Evolutionary conservation across 192 early-diverging fungal genomes (phyloP), one percentile per base, ranked within the genome.

Genomic region (Rhizophlyctis rosea): DNA sequence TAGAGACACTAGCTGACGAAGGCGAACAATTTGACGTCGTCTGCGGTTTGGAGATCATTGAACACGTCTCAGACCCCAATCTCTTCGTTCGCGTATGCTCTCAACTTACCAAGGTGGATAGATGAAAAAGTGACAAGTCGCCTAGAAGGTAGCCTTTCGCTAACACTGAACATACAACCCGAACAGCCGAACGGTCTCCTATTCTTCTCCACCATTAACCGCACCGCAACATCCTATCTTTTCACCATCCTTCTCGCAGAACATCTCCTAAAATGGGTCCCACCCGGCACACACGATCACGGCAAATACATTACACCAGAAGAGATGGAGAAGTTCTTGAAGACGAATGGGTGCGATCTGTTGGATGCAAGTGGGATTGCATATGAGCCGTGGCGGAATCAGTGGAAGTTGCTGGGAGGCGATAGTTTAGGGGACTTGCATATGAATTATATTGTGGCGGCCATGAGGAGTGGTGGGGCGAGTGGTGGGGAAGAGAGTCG

Each of bases 191-290:
- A 79, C 1, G 93, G 82, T 0, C 52, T 82, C 13, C 35, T 95
- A 23, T 85, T 98, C 27, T 61, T 96, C 34, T 95, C 93, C 1
- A 98, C 94, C 54, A 98, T 98, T 69, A 91, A 90, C 57, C 88
- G 92, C 3, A 95, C 94, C 1, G 74, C 80, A 0, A 48, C 87
- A 5, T 81, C 92, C 3, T 87, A 87, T 33, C 65, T 90, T 3
- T 65, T 94, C 50, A 95, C 93, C 24, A 82, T 96, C 7, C 63
- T 90, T 28, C 58, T 89, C 25, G 93, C 96, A 11, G 91, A 98
- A 71, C 76, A 92, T 47, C 54, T 94, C 0, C 57, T 96, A 35
- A 64, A 81, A 14, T 79, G 85, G 72, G 92, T 96, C 0, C 91
- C 89, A 2, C 59, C 73, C 2, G 92, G 91, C 4, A 98, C 96